A percentile compares a stretch with the other conserved stretches of the same genome.
These are phyloP conservation scores for Trichoderma sp. DNA, from an alignment of 2,329 filamentous ascomycete genomes.

Conservation along the genomic window DNA sequence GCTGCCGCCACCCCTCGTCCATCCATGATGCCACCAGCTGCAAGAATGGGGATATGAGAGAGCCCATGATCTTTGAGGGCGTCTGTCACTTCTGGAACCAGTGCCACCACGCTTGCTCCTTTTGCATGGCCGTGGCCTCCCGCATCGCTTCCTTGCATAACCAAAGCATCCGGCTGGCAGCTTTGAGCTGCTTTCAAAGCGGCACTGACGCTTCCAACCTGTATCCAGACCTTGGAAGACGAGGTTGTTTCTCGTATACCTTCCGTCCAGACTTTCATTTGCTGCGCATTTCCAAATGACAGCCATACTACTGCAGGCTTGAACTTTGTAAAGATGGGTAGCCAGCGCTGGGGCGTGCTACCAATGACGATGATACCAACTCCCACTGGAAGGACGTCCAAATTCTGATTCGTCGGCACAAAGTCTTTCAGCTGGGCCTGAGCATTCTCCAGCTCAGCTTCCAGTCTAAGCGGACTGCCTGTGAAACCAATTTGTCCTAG, in stretches of 20 bases:
- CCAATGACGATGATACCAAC: neutral
- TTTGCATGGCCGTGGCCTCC: neutral
- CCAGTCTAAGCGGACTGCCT: neutral
- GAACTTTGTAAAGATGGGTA: neutral
- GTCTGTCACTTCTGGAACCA: neutral
- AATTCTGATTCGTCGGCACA: neutral
- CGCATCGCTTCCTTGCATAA: neutral
- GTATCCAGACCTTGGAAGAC: neutral
- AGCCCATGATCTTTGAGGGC: neutral
- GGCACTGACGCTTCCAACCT: neutral
- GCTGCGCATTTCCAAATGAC: neutral
- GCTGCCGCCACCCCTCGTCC: neutral
- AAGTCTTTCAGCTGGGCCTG: neutral
- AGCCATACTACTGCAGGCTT: neutral
- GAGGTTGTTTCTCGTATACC: neutral
- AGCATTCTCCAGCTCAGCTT: neutral
- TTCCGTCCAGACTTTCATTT: neutral
- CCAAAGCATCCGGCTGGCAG: neutral
- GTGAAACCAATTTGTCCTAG: neutral
- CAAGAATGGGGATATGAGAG: neutral
- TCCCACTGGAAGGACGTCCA: neutral
- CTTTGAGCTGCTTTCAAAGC: neutral
- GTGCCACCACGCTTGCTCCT: neutral
- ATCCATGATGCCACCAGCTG: neutral
- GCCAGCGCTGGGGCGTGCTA: neutral